Evolutionary conservation across 202 grass and related monocot genomes (phyloP), one percentile per base, ranked within the genome.

Genomic region (Brachypodium distachyon): DNA sequence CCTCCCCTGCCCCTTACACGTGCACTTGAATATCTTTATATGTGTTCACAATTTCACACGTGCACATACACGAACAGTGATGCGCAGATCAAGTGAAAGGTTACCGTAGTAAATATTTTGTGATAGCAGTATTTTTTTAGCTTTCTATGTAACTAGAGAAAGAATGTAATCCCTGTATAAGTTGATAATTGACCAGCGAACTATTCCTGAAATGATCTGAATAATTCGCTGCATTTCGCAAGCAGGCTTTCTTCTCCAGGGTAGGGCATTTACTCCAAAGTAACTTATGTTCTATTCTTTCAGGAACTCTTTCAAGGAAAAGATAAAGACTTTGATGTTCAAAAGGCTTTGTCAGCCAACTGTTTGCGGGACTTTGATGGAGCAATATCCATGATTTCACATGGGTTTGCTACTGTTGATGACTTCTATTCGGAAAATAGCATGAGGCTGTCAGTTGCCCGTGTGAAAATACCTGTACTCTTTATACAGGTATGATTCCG

Each of bases 301-400:
- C 91, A 97, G 91, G 95, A 97, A 73, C 84, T 97, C 76, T 97
- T 97, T 57, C 86, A 89, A 80, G 95, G 95, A 70, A 94, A 94
- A 82, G 73, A 61, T 44, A 97, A 92, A 92, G 77, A 84, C 60
- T 97, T 97, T 79, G 62, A 97, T 90, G 68, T 97, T 79, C 75
- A 83, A 66, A 88, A 80, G 74, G 95, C 88, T 81, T 88, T 97
- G 25, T 88, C 86, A 57, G 87, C 91, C 11, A 82, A 50, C 52
- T 81, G 67, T 81, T 55, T 94, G 57, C 72, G 87, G 67, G 95
- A 94, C 48, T 97, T 97, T 84, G 94, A 97, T 85, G 77, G 47
- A 82, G 84, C 89, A 55, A 86, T 97, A 90, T 97, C 94, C 25
- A 92, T 92, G 82, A 40, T 97, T 85, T 86, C 94, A 59, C 85